Conservation (phyloP, 228 moss, liverwort and hornwort species). For the Sphagnum fallax region DNA sequence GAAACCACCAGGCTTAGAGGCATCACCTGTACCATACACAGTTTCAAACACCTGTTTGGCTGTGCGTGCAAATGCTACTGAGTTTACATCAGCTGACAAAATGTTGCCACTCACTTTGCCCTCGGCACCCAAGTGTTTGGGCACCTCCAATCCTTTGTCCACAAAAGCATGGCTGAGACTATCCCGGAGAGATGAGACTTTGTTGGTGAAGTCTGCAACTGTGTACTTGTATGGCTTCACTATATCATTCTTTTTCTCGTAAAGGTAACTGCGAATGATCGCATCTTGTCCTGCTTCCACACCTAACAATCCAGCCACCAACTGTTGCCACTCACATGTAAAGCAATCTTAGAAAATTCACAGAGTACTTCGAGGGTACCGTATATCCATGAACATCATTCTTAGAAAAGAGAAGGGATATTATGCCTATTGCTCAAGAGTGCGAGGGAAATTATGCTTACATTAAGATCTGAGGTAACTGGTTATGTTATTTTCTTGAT, state of each 20-base stretch:
- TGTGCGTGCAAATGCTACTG: slow-evolving; percentile 28
- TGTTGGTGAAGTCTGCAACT: slow-evolving; percentile 38
- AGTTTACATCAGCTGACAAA: slow-evolving; percentile 29
- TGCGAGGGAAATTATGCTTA: neutral
- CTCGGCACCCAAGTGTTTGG: slow-evolving; percentile 30
- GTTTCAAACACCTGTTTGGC: slow-evolving; percentile 32
- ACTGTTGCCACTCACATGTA: slow-evolving; percentile 16
- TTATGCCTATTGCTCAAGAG: neutral
- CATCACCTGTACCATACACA: slow-evolving; percentile 52
- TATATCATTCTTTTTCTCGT: slow-evolving; percentile 21
- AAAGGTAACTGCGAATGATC: slow-evolving; percentile 48
- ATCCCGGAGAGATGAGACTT: slow-evolving; percentile 34
- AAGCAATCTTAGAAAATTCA: neutral
- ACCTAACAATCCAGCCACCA: slow-evolving; percentile 44
- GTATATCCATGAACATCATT: neutral
- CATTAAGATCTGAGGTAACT: too few species aligned
- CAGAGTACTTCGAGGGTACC: neutral
- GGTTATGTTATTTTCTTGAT: too few species aligned
- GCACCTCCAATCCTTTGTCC: slow-evolving; percentile 64
- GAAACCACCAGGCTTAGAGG: slow-evolving; percentile 48
- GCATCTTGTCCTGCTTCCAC: slow-evolving; percentile 80
- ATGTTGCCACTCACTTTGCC: slow-evolving; percentile 24
- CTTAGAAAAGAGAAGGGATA: neutral
- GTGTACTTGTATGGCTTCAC: slow-evolving; percentile 54
- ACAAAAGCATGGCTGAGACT: slow-evolving; percentile 20